phyloP scores from a whole-genome alignment of 176 grass and related monocot species.

The Cymbopogon citratus region DNA sequence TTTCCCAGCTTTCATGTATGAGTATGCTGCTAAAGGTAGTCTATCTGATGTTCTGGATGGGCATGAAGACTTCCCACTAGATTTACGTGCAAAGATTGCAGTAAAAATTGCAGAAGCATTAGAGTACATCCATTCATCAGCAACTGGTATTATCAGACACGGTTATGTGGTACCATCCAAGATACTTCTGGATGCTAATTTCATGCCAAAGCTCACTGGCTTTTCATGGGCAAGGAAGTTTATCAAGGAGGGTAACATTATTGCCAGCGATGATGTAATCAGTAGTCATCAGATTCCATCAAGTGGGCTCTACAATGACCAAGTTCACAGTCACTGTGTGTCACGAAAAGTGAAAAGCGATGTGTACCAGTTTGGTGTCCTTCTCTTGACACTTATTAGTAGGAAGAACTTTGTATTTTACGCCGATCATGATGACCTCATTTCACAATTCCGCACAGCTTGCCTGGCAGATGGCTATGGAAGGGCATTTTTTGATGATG shows the following conservation, averaged over 20 bases:
- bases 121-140: not conserved
- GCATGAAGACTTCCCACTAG: not conserved
- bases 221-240: not conserved
- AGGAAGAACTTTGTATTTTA: not conserved
- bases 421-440: not conserved
- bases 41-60: not conserved
- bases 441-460: not conserved
- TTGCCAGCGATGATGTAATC: not conserved
- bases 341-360: not conserved
- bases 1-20: not conserved
- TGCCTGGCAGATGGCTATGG: not conserved
- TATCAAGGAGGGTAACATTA: not conserved
- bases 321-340: not conserved
- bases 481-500: not conserved
- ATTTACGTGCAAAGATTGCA: not conserved
- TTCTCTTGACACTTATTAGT: conserved; percentile 14
- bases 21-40: not conserved
- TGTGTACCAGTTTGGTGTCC: not conserved
- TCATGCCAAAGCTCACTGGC: not conserved
- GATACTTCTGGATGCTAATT: conserved; percentile 6
- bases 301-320: not conserved
- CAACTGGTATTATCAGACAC: not conserved
- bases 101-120: not conserved
- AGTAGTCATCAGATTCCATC: not conserved
- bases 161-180: conserved; percentile 3